A percentile compares a stretch with the other conserved stretches of the same genome.
Evolutionary conservation across 345 rosid species (phyloP).

Genomic region (Hibiscus syriacus): DNA sequence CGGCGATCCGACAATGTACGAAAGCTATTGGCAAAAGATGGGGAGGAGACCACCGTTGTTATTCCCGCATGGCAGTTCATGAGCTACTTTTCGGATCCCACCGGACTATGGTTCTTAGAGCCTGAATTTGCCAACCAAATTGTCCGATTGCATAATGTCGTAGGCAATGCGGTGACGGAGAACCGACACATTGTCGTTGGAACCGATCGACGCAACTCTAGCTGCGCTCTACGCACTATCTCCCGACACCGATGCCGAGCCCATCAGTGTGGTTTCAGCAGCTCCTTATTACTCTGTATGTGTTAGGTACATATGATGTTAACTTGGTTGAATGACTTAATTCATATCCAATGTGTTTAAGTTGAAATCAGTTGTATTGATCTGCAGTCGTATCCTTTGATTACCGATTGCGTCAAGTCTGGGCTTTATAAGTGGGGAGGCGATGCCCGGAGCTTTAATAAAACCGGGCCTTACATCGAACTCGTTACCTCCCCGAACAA

Average conservation of each 20-base stretch:
- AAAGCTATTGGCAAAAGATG: slow-evolving; percentile 55
- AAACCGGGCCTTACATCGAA: slow-evolving; percentile 72
- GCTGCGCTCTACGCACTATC: slow-evolving; percentile 82
- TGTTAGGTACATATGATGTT: background rate
- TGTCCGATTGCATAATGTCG: slow-evolving; percentile 53
- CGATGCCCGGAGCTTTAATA: slow-evolving; percentile 52
- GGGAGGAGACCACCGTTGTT: slow-evolving; percentile 59
- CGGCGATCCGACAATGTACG: slow-evolving; percentile 92
- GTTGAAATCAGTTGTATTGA: slow-evolving; percentile 9
- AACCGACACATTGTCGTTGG: slow-evolving; percentile 72
- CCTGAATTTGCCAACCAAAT: slow-evolving; percentile 62
- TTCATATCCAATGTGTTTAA: background rate
- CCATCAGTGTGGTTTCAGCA: slow-evolving; percentile 70
- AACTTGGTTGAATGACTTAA: background rate
- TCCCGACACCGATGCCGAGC: slow-evolving; percentile 44
- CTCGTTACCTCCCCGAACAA: slow-evolving; percentile 90
- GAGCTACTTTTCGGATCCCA: slow-evolving; percentile 73
- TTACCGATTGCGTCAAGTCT: slow-evolving; percentile 76
- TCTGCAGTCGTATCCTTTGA: slow-evolving; percentile 66
- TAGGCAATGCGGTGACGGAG: slow-evolving; percentile 74
- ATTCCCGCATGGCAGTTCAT: slow-evolving; percentile 83
- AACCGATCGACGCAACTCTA: slow-evolving; percentile 88
- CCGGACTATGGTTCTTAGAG: slow-evolving; percentile 73
- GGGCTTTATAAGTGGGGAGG: slow-evolving; percentile 79
- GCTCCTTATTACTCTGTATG: slow-evolving; percentile 81